Percentiles rank a stretch among this genome's conserved stretches.
These are phyloP conservation scores for Trichomonas gallinae DNA, from an alignment of 208 protist genomes.

Conservation along the genomic window DNA sequence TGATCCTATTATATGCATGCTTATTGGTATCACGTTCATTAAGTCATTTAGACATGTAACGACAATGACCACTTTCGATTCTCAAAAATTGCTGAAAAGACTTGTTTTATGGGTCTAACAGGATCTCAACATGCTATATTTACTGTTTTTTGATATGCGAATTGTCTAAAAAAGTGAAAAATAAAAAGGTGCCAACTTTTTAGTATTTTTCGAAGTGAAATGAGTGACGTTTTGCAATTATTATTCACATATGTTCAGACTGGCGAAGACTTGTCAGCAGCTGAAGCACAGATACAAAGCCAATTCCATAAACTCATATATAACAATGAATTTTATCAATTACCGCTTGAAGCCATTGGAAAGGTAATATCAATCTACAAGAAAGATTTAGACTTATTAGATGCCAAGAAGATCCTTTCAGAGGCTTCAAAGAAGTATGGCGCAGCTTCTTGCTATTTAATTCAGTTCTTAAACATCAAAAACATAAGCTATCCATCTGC, in stretches of 20 bases:
- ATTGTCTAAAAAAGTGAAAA: too few relatives aligned
- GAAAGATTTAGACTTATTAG: not conserved
- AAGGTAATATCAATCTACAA: not conserved
- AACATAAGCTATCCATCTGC: not conserved
- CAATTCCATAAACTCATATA: not conserved
- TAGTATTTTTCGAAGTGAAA: not conserved
- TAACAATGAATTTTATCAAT: not conserved
- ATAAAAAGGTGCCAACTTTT: not conserved
- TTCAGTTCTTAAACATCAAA: not conserved
- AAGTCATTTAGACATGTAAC: too few relatives aligned
- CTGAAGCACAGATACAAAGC: not conserved
- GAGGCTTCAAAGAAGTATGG: not conserved
- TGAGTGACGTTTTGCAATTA: not conserved
- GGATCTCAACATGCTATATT: too few relatives aligned
- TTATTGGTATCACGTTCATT: too few relatives aligned
- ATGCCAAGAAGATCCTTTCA: not conserved
- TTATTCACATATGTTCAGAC: not conserved
- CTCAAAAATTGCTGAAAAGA: too few relatives aligned
- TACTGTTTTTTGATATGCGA: too few relatives aligned
- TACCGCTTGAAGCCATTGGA: not conserved
- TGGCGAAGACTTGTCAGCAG: not conserved
- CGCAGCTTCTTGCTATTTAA: not conserved
- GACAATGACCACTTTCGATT: too few relatives aligned
- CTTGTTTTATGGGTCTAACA: too few relatives aligned
- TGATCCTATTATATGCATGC: too few relatives aligned